phyloP scores from a whole-genome alignment of 2,329 filamentous ascomycete genomes.

The Botrytis fabae region DNA sequence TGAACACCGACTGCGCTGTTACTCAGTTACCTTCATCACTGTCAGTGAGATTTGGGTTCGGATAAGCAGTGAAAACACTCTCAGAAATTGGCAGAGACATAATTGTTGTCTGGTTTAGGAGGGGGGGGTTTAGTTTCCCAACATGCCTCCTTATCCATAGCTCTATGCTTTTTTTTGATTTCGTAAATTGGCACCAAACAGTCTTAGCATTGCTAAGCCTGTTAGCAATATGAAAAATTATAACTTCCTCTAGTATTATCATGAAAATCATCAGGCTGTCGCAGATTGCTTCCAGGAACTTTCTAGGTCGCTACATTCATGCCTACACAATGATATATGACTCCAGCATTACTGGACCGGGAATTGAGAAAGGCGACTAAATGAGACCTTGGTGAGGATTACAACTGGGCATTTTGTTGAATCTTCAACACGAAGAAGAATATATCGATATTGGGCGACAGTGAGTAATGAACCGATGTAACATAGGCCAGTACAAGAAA shows the following conservation, averaged over 20 bases:
- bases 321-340: too few species aligned
- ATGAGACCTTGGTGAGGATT: neutral
- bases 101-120: neutral
- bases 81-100: neutral
- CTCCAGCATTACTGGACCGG: neutral
- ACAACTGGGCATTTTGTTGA: neutral
- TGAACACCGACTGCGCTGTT: neutral
- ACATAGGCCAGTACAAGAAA: neutral
- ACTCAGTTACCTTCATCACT: neutral
- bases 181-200: too few species aligned
- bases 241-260: neutral
- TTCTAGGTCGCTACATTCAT: neutral
- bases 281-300: neutral
- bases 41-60: neutral
- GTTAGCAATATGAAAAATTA: too few species aligned
- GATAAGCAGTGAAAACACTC: too few species aligned
- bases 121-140: neutral
- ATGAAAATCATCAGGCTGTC: neutral
- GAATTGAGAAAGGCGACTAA: neutral
- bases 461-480: neutral
- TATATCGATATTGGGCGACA: neutral
- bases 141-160: neutral
- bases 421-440: neutral
- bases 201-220: too few species aligned
- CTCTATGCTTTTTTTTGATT: neutral